phyloP scores from a whole-genome alignment of 495 filamentous ascomycete genomes.

The Daldinia bambusicola region DNA sequence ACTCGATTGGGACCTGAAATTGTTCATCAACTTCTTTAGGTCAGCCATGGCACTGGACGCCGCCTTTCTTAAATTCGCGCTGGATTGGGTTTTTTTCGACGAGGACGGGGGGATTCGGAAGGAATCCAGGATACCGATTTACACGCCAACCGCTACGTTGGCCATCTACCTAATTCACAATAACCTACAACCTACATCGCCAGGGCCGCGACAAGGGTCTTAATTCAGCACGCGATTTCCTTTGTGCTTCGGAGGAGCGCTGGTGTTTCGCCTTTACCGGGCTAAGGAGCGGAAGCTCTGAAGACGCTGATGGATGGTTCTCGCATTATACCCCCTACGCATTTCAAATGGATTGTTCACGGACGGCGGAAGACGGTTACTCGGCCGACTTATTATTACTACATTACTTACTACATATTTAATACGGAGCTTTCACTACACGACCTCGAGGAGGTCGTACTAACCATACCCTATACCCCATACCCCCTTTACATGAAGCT shows the following conservation, averaged over 20 bases:
- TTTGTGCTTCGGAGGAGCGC: constrained; percentile 36
- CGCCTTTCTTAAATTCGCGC: constrained; percentile 8
- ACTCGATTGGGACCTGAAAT: not conserved
- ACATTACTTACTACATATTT: constrained; percentile 17
- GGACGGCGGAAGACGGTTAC: constrained; percentile 23
- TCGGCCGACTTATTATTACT: constrained; percentile 8
- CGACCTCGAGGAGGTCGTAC: constrained; percentile 16
- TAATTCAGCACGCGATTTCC: constrained; percentile 22
- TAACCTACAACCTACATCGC: constrained; percentile 28
- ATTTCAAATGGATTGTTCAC: constrained; percentile 37
- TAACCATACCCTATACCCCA: constrained; percentile 11
- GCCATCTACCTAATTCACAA: constrained; percentile 7
- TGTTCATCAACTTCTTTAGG: not conserved
- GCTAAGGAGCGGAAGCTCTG: constrained; percentile 29
- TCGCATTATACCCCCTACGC: constrained; percentile 46
- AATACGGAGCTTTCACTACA: constrained; percentile 13
- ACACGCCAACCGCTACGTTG: not conserved
- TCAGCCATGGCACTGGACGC: not conserved
- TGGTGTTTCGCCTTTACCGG: constrained; percentile 30
- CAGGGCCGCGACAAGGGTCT: constrained; percentile 37
- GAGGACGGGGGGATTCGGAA: not conserved
- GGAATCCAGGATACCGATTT: constrained; percentile 17
- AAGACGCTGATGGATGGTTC: constrained; percentile 34
- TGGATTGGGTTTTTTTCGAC: constrained; percentile 8
- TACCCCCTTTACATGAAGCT: constrained; percentile 9